Evolutionary conservation across 208 protist genomes (phyloP).

Genomic region (Trichomonas vaginalis): DNA sequence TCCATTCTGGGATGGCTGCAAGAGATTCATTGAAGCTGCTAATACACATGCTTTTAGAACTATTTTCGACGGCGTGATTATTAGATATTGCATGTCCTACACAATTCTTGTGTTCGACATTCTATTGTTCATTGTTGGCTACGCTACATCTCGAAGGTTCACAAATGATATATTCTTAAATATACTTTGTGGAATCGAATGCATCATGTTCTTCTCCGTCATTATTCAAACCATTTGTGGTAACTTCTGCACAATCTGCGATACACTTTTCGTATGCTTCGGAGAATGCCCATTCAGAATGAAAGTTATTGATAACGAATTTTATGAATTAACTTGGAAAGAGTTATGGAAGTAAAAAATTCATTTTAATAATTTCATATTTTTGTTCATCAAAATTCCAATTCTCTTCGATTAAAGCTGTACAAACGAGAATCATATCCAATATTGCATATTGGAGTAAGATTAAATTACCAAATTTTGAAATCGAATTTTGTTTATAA

Average conservation of each 20-base stretch:
- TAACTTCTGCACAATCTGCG: neutral
- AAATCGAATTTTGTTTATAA: too few species aligned
- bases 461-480: too few species aligned
- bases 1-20: neutral
- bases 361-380: too few species aligned
- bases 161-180: neutral
- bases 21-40: neutral
- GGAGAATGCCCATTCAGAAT: neutral
- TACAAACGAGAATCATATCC: too few species aligned
- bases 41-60: neutral
- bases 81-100: neutral
- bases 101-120: neutral
- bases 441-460: too few species aligned
- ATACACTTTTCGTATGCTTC: neutral
- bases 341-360: neutral
- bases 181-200: neutral
- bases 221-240: neutral
- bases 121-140: neutral
- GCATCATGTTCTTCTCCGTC: neutral
- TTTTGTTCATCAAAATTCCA: too few species aligned
- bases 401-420: too few species aligned
- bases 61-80: neutral
- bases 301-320: neutral
- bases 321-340: neutral
- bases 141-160: neutral